These are phyloP conservation scores for Centella asiatica DNA, from an alignment of 129 eudicot genomes.

Conservation along the genomic window DNA sequence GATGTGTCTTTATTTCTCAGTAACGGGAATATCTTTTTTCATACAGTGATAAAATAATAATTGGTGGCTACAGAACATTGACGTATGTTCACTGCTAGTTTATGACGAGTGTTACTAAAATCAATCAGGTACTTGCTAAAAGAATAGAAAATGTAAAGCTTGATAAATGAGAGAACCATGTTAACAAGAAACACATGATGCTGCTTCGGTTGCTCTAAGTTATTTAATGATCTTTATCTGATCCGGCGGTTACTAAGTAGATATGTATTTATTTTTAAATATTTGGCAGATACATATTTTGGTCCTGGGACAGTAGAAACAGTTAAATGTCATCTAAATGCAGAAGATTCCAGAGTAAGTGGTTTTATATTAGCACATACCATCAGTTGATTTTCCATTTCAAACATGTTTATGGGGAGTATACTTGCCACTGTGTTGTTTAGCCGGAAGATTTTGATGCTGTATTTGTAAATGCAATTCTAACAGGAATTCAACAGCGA, in stretches of 20 bases:
- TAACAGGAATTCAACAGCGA: slow-evolving; percentile 81
- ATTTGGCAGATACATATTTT: slow-evolving; percentile 74
- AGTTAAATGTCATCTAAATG: slow-evolving; percentile 62
- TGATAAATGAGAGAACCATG: not conserved
- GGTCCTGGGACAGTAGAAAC: slow-evolving; percentile 75
- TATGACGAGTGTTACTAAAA: no score
- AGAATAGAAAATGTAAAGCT: not conserved
- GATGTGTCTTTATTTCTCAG: no score
- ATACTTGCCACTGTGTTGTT: not conserved
- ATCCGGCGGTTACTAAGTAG: not conserved
- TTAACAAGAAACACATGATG: not conserved
- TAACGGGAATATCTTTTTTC: no score
- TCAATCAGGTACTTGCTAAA: not conserved
- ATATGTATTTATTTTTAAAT: not conserved
- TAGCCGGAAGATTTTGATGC: slow-evolving; percentile 81
- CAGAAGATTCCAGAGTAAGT: slow-evolving; percentile 50
- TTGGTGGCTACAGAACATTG: not conserved
- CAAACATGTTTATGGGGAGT: not conserved
- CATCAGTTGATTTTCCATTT: not conserved
- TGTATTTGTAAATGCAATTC: slow-evolving; percentile 69
- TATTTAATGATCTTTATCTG: not conserved
- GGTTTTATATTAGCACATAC: slow-evolving; percentile 4
- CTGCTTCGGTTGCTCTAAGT: not conserved
- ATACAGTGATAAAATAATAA: not conserved
- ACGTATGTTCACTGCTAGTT: no score